These are phyloP conservation scores for Apiotrichum brassicae DNA, from an alignment of 1,284 basidiomycete species.

Conservation along the genomic window DNA sequence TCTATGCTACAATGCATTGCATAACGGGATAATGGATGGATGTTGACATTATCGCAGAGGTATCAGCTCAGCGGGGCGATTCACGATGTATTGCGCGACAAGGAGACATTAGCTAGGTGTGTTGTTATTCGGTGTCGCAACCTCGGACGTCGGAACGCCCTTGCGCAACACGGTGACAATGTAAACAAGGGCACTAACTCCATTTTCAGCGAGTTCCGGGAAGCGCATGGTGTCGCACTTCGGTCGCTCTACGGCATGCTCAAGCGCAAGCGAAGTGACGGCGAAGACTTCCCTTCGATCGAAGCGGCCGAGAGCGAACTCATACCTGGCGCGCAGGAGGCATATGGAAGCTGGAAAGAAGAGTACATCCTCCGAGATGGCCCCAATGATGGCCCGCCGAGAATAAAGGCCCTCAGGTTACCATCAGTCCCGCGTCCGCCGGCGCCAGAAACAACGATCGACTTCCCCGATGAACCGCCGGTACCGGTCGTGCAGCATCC, in stretches of 20 bases:
- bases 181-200: background rate
- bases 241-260: constrained; percentile 28
- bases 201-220: constrained; percentile 18
- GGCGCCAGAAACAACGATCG: constrained; percentile 26
- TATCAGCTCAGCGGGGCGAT: constrained; percentile 27
- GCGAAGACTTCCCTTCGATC: constrained; percentile 23
- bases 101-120: constrained; percentile 22
- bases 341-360: constrained; percentile 30
- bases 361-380: constrained; percentile 30
- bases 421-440: constrained; percentile 30
- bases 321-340: constrained; percentile 15
- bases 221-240: constrained; percentile 28
- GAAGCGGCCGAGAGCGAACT: constrained; percentile 13
- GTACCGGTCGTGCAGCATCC: constrained; percentile 3
- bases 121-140: too few relatives aligned
- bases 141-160: too few relatives aligned
- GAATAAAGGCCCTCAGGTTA: constrained; percentile 23
- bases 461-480: constrained; percentile 34
- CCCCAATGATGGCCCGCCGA: constrained; percentile 28
- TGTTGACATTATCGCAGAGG: constrained; percentile 1
- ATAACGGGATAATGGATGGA: too few relatives aligned
- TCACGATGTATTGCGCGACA: constrained; percentile 24
- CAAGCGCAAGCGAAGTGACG: constrained; percentile 18
- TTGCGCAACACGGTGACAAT: too few relatives aligned
- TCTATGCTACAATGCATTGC: background rate